These are phyloP conservation scores for Trichoderma hamatum DNA, from an alignment of 2,329 filamentous ascomycete genomes.

Conservation along the genomic window DNA sequence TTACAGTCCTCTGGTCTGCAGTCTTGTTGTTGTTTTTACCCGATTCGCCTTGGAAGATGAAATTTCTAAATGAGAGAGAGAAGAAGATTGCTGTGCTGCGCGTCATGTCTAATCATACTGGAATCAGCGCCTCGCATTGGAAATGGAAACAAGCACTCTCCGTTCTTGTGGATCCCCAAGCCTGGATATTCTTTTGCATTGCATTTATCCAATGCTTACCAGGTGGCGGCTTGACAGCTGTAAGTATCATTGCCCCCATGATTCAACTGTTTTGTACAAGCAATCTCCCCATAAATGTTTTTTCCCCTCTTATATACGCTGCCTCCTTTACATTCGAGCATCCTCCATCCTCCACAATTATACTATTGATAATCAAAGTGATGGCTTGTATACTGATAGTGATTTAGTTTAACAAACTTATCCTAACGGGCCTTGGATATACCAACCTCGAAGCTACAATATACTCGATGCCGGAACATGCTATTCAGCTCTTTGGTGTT, in stretches of 20 bases:
- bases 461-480: slow-evolving; percentile 24
- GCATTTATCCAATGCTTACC: slow-evolving; percentile 28
- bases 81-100: slow-evolving; percentile 27
- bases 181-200: slow-evolving; percentile 25
- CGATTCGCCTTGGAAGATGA: not conserved
- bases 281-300: too few relatives aligned
- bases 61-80: slow-evolving; percentile 5
- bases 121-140: not conserved
- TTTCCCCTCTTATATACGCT: too few relatives aligned
- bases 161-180: slow-evolving; percentile 23
- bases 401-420: slow-evolving; percentile 16
- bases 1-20: slow-evolving; percentile 4
- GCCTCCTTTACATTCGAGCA: too few relatives aligned
- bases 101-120: slow-evolving; percentile 7
- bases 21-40: not conserved
- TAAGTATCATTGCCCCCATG: not conserved
- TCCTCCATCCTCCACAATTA: too few relatives aligned
- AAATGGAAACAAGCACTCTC: not conserved
- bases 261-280: too few relatives aligned
- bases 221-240: not conserved
- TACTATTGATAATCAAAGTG: too few relatives aligned
- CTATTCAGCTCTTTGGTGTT: slow-evolving; percentile 28
- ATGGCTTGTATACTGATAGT: not conserved
- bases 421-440: slow-evolving; percentile 28
- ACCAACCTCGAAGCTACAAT: slow-evolving; percentile 20